These are phyloP conservation scores for Colletotrichum cereale DNA, from an alignment of 2,329 filamentous ascomycete species.

Conservation along the genomic window DNA sequence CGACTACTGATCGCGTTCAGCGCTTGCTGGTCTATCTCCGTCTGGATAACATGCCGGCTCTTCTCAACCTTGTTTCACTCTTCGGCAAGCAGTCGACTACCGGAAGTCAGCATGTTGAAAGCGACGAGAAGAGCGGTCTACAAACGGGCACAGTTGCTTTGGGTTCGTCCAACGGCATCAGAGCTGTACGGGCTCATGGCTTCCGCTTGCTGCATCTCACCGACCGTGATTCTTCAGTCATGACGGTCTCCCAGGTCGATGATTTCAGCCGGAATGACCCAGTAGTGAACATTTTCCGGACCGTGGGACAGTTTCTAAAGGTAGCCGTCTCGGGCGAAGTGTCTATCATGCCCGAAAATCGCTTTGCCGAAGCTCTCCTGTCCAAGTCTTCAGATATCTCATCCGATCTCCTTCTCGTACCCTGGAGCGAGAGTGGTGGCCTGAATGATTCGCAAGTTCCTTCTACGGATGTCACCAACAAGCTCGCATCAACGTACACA, in stretches of 20 bases:
- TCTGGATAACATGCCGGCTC: constrained; percentile 83
- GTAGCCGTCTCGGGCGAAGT: constrained; percentile 86
- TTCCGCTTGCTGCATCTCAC: constrained; percentile 89
- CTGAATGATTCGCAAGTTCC: constrained; percentile 57
- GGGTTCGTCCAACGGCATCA: constrained; percentile 2
- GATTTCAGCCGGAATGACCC: constrained; percentile 82
- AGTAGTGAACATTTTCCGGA: constrained; percentile 90
- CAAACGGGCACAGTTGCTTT: background rate
- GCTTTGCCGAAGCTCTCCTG: constrained; percentile 83
- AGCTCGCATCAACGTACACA: constrained; percentile 68
- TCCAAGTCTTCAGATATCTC: constrained; percentile 76
- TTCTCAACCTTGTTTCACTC: constrained; percentile 86
- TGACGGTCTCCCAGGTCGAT: constrained; percentile 88
- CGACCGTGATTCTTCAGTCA: constrained; percentile 93
- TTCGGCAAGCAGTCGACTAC: constrained; percentile 64
- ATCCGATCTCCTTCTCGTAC: constrained; percentile 83
- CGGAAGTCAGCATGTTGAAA: constrained; percentile 43
- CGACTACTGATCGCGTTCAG: constrained; percentile 63
- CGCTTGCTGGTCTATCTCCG: constrained; percentile 85
- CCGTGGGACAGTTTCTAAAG: constrained; percentile 87
- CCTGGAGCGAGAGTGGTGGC: constrained; percentile 88
- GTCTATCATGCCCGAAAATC: constrained; percentile 80
- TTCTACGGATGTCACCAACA: constrained; percentile 42
- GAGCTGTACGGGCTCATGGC: constrained; percentile 80
- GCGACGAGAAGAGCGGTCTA: constrained; percentile 9